Base-by-base conservation (phyloP, 169 alveolate genomes). In the Plasmodium reichenowi region DNA sequence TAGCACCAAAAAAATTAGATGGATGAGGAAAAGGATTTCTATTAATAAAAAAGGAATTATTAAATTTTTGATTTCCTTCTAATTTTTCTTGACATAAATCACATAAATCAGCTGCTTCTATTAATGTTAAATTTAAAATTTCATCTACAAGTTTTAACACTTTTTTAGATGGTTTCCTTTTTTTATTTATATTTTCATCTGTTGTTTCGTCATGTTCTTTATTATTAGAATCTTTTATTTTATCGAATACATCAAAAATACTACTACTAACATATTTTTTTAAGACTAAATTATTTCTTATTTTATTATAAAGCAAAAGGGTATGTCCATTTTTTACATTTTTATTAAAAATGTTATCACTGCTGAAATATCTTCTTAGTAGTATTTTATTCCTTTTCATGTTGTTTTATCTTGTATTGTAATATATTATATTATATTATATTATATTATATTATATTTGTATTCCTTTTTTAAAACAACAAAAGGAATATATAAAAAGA, bases 1-100 rank as follows among this genome's bases (percentile, higher is more conserved):
- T 22, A 10, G 63, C 63, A 10, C 32, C 58, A 47, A 47, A 58
- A 58, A 66, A 63, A 52, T 74, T 38, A 73, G 85, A 87, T 1
- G 97, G 97, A 64, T 95, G 97, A 15, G 97, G 97, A 78, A 95
- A 95, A 12, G 97, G 97, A 54, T 94, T 71, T 47, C 97, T 94
- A 5, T 96, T 95, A 0, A 95, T 90, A 17, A 94, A 63, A 50
- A 45, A 68, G 1, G 93, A 92, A 45, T 89, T 89, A 59, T 88
- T 93, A 47, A 89, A 74, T 7, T 59, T 26, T 52, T 89, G 88
- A 2, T 93, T 92, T 86, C 80, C 95, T 15, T 95, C 93, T 58
- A 94, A 64, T 38, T 90, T 88, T 88, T 94, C 95, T 64, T 96
- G 98, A 56, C 98, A 96, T 3, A 96, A 73, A 74, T 96, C 97